These are phyloP conservation scores for Pichia sp. DNA, from an alignment of 1,139 yeast genomes.

Conservation along the genomic window DNA sequence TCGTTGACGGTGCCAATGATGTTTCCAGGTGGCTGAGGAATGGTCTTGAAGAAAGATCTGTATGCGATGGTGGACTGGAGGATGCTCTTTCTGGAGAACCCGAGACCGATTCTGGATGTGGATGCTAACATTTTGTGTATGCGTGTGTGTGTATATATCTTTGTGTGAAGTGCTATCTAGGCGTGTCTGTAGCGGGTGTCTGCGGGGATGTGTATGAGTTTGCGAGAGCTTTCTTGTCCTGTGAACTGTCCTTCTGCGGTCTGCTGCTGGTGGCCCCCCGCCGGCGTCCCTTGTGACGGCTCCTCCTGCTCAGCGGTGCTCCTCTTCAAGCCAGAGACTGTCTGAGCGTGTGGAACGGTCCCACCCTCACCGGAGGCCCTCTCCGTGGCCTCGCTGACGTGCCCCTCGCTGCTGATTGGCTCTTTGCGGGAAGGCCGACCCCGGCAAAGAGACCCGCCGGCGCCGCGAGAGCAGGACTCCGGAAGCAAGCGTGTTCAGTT, in stretches of 20 bases:
- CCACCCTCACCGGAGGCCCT: background rate
- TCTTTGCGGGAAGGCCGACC: background rate
- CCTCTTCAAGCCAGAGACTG: too few species aligned
- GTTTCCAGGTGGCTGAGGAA: constrained; percentile 71
- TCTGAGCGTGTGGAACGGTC: too few species aligned
- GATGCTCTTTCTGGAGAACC: constrained; percentile 16
- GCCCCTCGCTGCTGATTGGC: constrained; percentile 6
- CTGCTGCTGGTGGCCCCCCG: too few species aligned
- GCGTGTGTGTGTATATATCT: background rate
- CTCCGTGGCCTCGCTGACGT: constrained; percentile 1
- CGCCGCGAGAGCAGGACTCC: background rate
- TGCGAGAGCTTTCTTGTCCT: too few species aligned
- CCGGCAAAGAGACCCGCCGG: background rate
- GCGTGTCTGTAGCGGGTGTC: background rate
- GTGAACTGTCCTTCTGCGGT: too few species aligned
- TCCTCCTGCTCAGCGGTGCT: too few species aligned
- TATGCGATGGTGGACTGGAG: constrained; percentile 12
- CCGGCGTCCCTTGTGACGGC: too few species aligned
- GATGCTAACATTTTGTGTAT: constrained; percentile 12
- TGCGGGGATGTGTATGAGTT: too few species aligned
- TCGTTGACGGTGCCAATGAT: constrained; percentile 75
- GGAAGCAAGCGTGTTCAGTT: background rate
- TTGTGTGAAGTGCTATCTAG: background rate
- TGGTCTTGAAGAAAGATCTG: constrained; percentile 43
- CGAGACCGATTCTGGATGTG: constrained; percentile 24